phyloP scores from a whole-genome alignment of 2,329 filamentous ascomycete species.

The Aspergillus hiratsukae region DNA sequence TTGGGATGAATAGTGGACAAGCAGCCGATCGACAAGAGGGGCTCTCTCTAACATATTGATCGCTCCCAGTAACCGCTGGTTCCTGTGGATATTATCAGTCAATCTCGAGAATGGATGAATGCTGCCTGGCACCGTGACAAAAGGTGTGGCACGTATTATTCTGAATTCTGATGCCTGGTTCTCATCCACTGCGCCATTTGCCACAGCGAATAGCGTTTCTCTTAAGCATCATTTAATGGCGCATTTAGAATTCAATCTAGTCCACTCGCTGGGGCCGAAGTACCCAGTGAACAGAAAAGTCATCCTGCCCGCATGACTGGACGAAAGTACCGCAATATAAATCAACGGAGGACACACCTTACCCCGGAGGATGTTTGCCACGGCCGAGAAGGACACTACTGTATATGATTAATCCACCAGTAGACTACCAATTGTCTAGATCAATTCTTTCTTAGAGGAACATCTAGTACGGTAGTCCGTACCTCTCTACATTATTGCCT shows the following conservation, averaged over 20 bases:
- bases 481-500: no score
- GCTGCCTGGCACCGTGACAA: no score
- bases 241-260: not conserved
- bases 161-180: not conserved
- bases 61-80: not conserved
- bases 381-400: not conserved
- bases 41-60: not conserved
- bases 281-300: not conserved
- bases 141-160: not conserved
- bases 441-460: not conserved
- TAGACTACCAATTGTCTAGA: not conserved
- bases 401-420: not conserved
- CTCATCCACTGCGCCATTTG: not conserved
- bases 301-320: not conserved
- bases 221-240: not conserved
- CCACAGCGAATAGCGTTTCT: not conserved
- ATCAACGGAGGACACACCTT: no score
- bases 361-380: no score
- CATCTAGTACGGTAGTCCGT: no score
- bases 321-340: not conserved
- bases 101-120: not conserved
- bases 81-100: not conserved
- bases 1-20: not conserved
- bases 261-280: not conserved
- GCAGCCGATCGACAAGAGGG: no score